These are phyloP conservation scores for Asparagopsis taxiformis DNA, from an alignment of 31 red algal genomes.

Conservation along the genomic window DNA sequence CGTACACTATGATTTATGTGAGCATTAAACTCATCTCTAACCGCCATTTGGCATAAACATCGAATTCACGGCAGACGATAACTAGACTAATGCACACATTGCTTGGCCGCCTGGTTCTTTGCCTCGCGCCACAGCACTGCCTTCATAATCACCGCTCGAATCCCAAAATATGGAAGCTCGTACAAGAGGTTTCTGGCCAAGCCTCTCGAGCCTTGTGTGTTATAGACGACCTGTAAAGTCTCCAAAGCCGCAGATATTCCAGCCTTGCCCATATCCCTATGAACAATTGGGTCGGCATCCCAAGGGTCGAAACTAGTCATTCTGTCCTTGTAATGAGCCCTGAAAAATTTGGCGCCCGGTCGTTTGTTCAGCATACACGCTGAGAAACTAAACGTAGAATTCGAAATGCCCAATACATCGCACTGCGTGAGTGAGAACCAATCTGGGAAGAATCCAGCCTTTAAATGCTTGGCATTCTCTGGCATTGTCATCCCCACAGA, in stretches of 20 bases:
- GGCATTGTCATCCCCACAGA: slow-evolving; percentile 70
- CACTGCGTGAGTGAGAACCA: slow-evolving; percentile 94
- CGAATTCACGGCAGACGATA: too few relatives aligned
- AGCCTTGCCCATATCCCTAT: slow-evolving; percentile 61
- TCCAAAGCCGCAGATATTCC: slow-evolving; percentile 52
- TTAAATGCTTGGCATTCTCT: slow-evolving; percentile 27
- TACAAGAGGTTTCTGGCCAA: slow-evolving; percentile 85
- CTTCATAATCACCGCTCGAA: slow-evolving; percentile 87
- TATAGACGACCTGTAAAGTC: slow-evolving; percentile 84
- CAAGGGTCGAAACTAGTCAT: slow-evolving; percentile 87
- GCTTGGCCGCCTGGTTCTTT: too few relatives aligned
- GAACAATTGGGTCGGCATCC: slow-evolving; percentile 89
- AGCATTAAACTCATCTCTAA: too few relatives aligned
- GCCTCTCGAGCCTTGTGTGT: slow-evolving; percentile 84
- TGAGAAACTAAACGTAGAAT: slow-evolving; percentile 95
- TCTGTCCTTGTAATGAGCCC: slow-evolving; percentile 80
- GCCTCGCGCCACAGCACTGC: too few relatives aligned
- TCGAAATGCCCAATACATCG: slow-evolving; percentile 94
- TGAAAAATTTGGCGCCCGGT: slow-evolving; percentile 73
- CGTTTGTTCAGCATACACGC: slow-evolving; percentile 85
- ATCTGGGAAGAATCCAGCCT: slow-evolving; percentile 95
- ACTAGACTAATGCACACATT: too few relatives aligned
- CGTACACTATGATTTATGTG: too few relatives aligned
- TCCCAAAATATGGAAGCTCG: slow-evolving; percentile 86
- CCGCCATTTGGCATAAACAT: too few relatives aligned